phyloP scores from a whole-genome alignment of 805 yeast genomes.

The Priceomyces melissophilus region DNA sequence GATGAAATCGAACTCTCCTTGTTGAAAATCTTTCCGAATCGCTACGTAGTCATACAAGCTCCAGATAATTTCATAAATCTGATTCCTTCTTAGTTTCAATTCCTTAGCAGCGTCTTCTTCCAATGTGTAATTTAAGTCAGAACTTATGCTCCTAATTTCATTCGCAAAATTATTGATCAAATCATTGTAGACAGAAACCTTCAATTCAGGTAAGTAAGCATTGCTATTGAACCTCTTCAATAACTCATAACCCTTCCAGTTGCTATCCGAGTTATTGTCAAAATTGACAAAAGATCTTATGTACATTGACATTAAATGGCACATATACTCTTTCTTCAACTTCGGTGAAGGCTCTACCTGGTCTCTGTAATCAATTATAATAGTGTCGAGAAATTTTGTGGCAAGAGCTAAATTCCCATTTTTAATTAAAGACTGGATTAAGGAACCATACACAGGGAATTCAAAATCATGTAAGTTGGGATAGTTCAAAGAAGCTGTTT shows the following conservation, averaged over 20 bases:
- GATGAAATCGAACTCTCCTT: not conserved
- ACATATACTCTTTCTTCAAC: slow-evolving; percentile 26
- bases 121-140: no score
- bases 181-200: slow-evolving; percentile 25
- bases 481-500: slow-evolving; percentile 11
- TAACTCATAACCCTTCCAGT: slow-evolving; percentile 22
- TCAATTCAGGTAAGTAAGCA: slow-evolving; percentile 34
- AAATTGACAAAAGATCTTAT: slow-evolving; percentile 23
- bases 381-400: slow-evolving; percentile 53
- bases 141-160: not conserved
- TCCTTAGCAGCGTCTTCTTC: not conserved
- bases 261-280: slow-evolving; percentile 8
- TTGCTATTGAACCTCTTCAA: slow-evolving; percentile 26
- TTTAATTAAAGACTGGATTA: slow-evolving; percentile 51
- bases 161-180: slow-evolving; percentile 25
- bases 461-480: slow-evolving; percentile 30
- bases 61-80: slow-evolving; percentile 23
- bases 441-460: slow-evolving; percentile 46
- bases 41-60: slow-evolving; percentile 30
- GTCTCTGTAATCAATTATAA: slow-evolving; percentile 43
- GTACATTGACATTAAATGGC: slow-evolving; percentile 43
- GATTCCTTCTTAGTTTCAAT: slow-evolving; percentile 11
- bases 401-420: slow-evolving; percentile 51
- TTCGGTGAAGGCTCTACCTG: slow-evolving; percentile 12
- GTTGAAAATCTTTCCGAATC: slow-evolving; percentile 34